These are phyloP conservation scores for Phytopythium ostracodes DNA, from an alignment of 352 stramenopile species.

Conservation along the genomic window DNA sequence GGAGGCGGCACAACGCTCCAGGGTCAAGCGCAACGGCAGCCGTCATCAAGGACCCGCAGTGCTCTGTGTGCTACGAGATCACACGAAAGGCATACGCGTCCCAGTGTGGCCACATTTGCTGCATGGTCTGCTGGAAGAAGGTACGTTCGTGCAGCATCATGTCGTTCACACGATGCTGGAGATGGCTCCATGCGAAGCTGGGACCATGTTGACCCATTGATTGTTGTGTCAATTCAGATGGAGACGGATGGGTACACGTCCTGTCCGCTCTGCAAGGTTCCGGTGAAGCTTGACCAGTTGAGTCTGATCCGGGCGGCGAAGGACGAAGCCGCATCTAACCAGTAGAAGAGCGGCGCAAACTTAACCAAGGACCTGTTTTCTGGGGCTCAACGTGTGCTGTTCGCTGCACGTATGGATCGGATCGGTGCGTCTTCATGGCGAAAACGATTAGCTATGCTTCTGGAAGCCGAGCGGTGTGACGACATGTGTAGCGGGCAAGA, in stretches of 20 bases:
- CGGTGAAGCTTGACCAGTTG: conserved; percentile 63
- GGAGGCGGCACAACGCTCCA: conserved; percentile 30
- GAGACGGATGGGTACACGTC: conserved; percentile 69
- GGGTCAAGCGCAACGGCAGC: conserved; percentile 29
- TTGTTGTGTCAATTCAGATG: conserved; percentile 37
- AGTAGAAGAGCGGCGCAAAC: neutral
- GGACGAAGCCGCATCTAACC: conserved; percentile 8
- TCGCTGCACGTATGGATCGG: neutral
- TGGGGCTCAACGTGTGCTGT: neutral
- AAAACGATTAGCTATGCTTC: neutral
- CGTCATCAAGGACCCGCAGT: conserved; percentile 75
- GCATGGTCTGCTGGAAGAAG: conserved; percentile 81
- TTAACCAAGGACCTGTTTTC: neutral
- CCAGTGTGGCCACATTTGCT: conserved; percentile 83
- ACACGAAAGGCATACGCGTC: conserved; percentile 71
- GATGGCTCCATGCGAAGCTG: neutral
- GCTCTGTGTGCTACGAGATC: conserved; percentile 83
- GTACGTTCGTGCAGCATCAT: conserved; percentile 17
- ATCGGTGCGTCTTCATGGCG: neutral
- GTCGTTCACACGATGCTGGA: conserved; percentile 5
- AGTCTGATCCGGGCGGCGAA: conserved; percentile 70
- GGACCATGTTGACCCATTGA: neutral
- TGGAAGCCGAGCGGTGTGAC: neutral
- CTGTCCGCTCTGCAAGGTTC: conserved; percentile 72
- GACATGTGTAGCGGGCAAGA: neutral